Evolutionary conservation across 2,329 filamentous ascomycete genomes (phyloP), one percentile per base, ranked within the genome.

Genomic region (Calonectria fujianensis): DNA sequence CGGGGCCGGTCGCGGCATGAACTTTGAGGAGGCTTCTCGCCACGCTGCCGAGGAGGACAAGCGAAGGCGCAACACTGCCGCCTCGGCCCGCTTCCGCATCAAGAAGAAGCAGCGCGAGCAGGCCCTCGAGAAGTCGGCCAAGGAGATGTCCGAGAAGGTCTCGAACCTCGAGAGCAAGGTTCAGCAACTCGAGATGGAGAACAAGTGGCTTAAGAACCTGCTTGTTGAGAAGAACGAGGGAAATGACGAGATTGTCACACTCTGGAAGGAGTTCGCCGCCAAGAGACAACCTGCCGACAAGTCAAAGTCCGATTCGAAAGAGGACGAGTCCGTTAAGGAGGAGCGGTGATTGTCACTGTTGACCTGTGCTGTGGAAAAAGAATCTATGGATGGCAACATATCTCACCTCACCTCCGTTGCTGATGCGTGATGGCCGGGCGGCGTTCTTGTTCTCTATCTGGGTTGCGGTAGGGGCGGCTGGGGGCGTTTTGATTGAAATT

Each of bases 41-140:
- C 79, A 92, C 8, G 94, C 94, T 16, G 95, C 95, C 29, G 95
- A 98, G 85, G 95, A 98, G 85, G 95, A 98, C 84, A 97, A 97
- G 87, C 93, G 95, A 65, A 92, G 95, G 74, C 93, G 95, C 77
- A 98, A 98, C 87, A 97, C 96, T 2, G 95, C 95, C 39, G 95
- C 95, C 70, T 96, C 93, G 78, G 95, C 95, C 24, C 94, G 95
- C 65, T 98, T 98, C 90, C 94, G 95, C 74, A 92, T 97, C 83
- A 98, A 98, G 92, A 98, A 98, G 93, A 98, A 98, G 91, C 95
- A 97, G 87, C 93, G 95, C 66, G 95, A 98, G 88, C 94, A 96
- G 85, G 94, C 94, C 11, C 91, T 97, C 68, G 95, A 96, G 85
- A 92, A 92, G 82, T 93, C 92, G 4, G 93, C 95, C 80, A 95